Evolutionary conservation across 768 basidiomycete genomes (phyloP).

Genomic region (Grammothele lineata): DNA sequence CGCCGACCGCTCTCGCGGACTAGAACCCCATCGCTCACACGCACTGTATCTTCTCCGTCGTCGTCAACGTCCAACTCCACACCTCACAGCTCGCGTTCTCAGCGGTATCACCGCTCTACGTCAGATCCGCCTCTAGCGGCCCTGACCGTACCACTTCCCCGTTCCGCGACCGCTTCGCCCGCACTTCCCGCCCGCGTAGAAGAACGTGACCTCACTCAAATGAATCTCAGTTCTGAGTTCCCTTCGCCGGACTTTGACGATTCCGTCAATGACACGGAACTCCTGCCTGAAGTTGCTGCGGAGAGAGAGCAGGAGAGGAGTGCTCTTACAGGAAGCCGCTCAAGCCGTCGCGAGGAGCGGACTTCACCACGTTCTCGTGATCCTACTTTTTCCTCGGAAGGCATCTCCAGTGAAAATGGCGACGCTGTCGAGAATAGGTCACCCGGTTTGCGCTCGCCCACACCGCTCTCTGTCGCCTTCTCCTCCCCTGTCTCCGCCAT

Average conservation of each 20-base stretch:
- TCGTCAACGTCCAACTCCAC: conserved; percentile 29
- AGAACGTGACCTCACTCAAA: conserved; percentile 12
- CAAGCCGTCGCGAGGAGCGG: background rate
- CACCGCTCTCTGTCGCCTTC: conserved; percentile 36
- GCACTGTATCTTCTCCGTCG: conserved; percentile 25
- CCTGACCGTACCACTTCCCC: conserved; percentile 39
- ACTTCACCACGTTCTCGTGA: conserved; percentile 30
- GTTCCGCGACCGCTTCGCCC: conserved; percentile 25
- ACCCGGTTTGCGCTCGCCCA: conserved; percentile 27
- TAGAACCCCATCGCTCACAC: conserved; percentile 32
- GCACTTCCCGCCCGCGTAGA: conserved; percentile 3
- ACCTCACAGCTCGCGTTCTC: conserved; percentile 45
- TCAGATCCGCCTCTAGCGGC: conserved; percentile 46
- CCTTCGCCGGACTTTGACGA: background rate
- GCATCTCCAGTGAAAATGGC: background rate
- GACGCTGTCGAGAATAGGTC: background rate
- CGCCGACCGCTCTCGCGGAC: conserved; percentile 27
- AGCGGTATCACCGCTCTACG: conserved; percentile 31
- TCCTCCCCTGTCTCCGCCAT: conserved; percentile 56
- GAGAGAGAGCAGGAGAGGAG: background rate
- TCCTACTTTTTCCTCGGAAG: conserved; percentile 71
- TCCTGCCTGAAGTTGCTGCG: conserved; percentile 7
- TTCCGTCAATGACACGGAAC: conserved; percentile 6
- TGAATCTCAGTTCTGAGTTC: conserved; percentile 6
- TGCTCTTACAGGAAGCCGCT: background rate